Evolutionary conservation across 148 eudicot species (phyloP).

Genomic region (Fagopyrum tataricum): DNA sequence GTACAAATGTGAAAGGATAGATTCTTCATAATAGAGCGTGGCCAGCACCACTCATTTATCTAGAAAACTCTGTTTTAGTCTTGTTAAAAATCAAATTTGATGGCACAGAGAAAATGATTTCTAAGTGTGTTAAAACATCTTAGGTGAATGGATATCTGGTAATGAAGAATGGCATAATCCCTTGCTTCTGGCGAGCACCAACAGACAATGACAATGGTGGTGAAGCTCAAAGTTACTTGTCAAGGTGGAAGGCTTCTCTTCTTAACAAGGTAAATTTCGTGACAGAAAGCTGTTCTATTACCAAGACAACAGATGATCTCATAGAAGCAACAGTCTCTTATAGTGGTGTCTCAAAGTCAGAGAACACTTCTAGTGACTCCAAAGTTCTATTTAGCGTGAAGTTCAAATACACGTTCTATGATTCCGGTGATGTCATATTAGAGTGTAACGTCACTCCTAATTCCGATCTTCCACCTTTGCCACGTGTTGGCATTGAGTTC

Average conservation of each 20-base stretch:
- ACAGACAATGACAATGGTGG: conserved; percentile 98
- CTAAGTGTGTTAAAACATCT: conserved; percentile 1
- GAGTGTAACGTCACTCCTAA: conserved; percentile 51
- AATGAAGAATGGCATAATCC: conserved; percentile 62
- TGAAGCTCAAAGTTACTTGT: conserved; percentile 46
- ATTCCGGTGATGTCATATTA: conserved; percentile 80
- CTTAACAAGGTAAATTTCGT: conserved; percentile 45
- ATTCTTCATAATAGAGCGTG: not conserved
- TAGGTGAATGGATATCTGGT: conserved; percentile 64
- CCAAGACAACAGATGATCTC: conserved; percentile 35
- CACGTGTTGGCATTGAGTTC: conserved; percentile 85
- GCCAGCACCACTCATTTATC: not conserved
- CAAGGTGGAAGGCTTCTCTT: conserved; percentile 73
- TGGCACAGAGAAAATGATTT: not conserved
- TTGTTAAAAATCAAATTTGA: not conserved
- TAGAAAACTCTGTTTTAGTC: not conserved
- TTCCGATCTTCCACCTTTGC: conserved; percentile 75
- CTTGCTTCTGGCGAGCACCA: conserved; percentile 99
- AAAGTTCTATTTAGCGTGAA: conserved; percentile 37
- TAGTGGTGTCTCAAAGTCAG: conserved; percentile 37
- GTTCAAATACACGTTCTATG: conserved; percentile 47
- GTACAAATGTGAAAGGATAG: not conserved
- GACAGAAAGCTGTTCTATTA: conserved; percentile 42
- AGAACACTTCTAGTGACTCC: conserved; percentile 27
- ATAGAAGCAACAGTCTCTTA: conserved; percentile 39